Evolutionary conservation across 202 grass and related monocot genomes (phyloP).

Genomic region (Carex sylvatica): DNA sequence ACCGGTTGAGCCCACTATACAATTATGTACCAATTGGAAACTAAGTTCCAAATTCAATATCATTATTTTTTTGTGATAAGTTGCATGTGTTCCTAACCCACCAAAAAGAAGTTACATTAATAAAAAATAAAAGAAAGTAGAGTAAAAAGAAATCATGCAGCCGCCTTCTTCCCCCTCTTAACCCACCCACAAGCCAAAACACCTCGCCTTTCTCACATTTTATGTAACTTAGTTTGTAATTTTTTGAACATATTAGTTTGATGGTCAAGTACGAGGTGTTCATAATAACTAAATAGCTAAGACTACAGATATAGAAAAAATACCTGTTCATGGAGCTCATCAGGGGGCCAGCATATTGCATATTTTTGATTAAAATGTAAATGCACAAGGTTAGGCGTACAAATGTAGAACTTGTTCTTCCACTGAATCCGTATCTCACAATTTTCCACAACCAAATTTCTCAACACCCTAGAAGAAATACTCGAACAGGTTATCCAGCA

Average conservation of each 20-base stretch:
- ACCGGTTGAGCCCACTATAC: not conserved
- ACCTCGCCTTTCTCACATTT: not conserved
- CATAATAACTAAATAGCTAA: not conserved
- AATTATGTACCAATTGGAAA: not conserved
- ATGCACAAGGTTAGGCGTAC: not conserved
- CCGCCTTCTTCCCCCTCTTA: not conserved
- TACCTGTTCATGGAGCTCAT: not conserved
- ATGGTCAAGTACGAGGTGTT: not conserved
- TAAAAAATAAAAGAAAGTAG: not conserved
- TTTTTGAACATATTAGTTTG: not conserved
- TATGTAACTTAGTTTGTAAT: not conserved
- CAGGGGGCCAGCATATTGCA: not conserved
- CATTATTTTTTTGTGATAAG: not conserved
- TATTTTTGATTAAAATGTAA: conserved; percentile 8
- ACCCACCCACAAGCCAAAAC: no score
- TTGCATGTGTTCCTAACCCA: not conserved
- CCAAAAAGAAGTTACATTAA: not conserved
- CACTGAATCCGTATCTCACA: conserved; percentile 3
- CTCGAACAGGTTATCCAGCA: not conserved
- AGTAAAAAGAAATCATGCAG: not conserved
- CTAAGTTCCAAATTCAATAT: not conserved
- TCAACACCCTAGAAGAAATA: conserved; percentile 16
- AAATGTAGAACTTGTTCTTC: conserved; percentile 14
- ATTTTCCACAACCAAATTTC: conserved; percentile 20
- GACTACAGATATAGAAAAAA: not conserved